These are phyloP conservation scores for Cantharellus anzutake DNA, from an alignment of 768 basidiomycete species.

Conservation along the genomic window DNA sequence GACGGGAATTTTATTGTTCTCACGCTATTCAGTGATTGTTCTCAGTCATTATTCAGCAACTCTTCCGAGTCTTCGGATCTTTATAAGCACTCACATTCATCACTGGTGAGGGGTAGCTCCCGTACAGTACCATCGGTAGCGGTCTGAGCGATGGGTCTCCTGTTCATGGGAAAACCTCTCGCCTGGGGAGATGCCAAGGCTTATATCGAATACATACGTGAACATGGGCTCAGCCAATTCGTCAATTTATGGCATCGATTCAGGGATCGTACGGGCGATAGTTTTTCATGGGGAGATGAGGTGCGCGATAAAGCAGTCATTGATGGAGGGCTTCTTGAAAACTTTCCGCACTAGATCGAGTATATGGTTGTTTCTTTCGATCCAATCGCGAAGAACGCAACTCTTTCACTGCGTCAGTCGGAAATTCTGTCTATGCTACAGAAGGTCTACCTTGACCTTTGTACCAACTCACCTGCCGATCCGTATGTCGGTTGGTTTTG, in stretches of 20 bases:
- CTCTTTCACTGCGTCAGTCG: conserved; percentile 82
- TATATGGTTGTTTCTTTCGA: conserved; percentile 90
- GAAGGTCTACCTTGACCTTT: conserved; percentile 47
- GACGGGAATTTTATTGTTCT: too few relatives aligned
- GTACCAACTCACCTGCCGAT: conserved; percentile 31
- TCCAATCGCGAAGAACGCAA: conserved; percentile 56
- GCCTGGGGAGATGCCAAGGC: conserved; percentile 79
- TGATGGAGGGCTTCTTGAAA: conserved; percentile 2
- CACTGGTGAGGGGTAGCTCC: too few relatives aligned
- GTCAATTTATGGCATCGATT: conserved; percentile 81
- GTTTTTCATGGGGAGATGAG: conserved; percentile 97
- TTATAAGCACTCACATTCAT: too few relatives aligned
- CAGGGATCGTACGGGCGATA: conserved; percentile 81
- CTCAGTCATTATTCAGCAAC: too few relatives aligned
- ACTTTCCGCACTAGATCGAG: conserved; percentile 44
- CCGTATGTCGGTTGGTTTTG: conserved; percentile 4
- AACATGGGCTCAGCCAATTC: conserved; percentile 90
- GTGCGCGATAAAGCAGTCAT: conserved; percentile 23
- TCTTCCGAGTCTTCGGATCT: too few relatives aligned
- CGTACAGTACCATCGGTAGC: too few relatives aligned
- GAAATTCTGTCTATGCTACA: conserved; percentile 76
- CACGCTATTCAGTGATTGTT: too few relatives aligned
- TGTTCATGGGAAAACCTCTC: conserved; percentile 85
- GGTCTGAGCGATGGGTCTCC: conserved; percentile 52
- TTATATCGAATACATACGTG: conserved; percentile 73